Evolutionary conservation across 1,284 basidiomycete genomes (phyloP), one percentile per base, ranked within the genome.

Genomic region (Pyrrhoderma noxium): DNA sequence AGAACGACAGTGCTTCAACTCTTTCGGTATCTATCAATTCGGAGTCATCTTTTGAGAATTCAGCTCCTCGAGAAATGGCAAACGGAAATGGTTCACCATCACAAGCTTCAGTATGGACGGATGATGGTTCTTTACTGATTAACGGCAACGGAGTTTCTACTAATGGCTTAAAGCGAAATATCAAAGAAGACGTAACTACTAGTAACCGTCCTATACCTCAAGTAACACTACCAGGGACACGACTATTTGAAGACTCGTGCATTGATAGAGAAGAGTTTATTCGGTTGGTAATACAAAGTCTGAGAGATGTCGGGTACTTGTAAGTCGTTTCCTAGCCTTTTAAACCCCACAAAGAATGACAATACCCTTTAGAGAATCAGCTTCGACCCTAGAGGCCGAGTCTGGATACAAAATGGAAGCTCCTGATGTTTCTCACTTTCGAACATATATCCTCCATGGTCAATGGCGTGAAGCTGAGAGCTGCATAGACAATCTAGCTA

Each of bases 281-380:
- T 47, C 77, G 95, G 60, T 71, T 99, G 44, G 83, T 94, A 41
- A 75, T 98, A 57, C 95, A 99, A 67, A 89, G 87, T 55, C 69
- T 99, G 58, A 75, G 86, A 58, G 95, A 99, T 67, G 85, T 96
- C 49, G 95, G 96, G 3, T 97, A 96, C 65, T 75, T 79, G 89
- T 95, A 64, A 70, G 93, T 82, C 45, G 48, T 11, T 49, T 34
- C 36, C n/a, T 5, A 18, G 9, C 35, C 19, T 25, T 37, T 21
- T 27, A 8, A 35, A 38, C 31, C 22, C 25, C 37, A 52, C 22
- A 52, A 37, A n/a, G 49, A 13, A 19, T 39, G 14, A 38, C 14
- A 18, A 22, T 39, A 16, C 5, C 22, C 22, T 27, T 23, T 62
- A 97, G 94, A 55, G 86, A 91, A 68, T 86, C 93, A 11, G 94